Conservation (phyloP, 2,329 filamentous ascomycete genomes). For the Penicillium janthinellum region DNA sequence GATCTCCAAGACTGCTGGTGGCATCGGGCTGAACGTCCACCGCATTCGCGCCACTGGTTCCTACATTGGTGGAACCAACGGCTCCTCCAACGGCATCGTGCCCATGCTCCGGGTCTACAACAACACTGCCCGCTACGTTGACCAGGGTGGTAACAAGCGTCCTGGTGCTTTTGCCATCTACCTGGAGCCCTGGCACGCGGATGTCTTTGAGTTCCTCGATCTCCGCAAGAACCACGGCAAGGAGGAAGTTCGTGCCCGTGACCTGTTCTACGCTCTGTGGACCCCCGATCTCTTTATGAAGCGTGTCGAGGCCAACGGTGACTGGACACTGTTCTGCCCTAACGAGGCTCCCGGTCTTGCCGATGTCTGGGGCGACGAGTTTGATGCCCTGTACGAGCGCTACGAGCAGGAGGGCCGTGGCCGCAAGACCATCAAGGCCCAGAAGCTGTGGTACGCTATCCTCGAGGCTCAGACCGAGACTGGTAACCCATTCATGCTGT, state of each 20-base stretch:
- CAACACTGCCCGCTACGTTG: slow-evolving; percentile 97
- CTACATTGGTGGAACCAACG: slow-evolving; percentile 97
- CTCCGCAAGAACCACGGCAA: slow-evolving; percentile 99
- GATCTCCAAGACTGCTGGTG: slow-evolving; percentile 99
- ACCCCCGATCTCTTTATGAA: slow-evolving; percentile 99
- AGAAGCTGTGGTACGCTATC: slow-evolving; percentile 99
- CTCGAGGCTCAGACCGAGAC: slow-evolving; percentile 98
- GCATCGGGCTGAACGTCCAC: slow-evolving; percentile 95
- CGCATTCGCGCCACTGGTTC: slow-evolving; percentile 96
- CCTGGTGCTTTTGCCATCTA: slow-evolving; percentile 99
- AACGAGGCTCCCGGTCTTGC: slow-evolving; percentile 94
- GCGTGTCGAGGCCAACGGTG: slow-evolving; percentile 92
- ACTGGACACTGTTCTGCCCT: slow-evolving; percentile 98
- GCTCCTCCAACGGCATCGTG: slow-evolving; percentile 94
- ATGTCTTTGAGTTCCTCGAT: slow-evolving; percentile 96
- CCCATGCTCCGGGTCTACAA: slow-evolving; percentile 99
- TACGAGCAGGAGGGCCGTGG: slow-evolving; percentile 89
- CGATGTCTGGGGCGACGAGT: slow-evolving; percentile 96
- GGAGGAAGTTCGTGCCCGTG: slow-evolving; percentile 94
- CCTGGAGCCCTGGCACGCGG: slow-evolving; percentile 97
- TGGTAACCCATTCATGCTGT: slow-evolving; percentile 98
- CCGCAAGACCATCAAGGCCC: slow-evolving; percentile 88
- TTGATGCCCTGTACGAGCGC: slow-evolving; percentile 85
- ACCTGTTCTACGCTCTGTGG: slow-evolving; percentile 97
- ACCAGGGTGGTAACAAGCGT: slow-evolving; percentile 98